Evolutionary conservation across 257 asterid species (phyloP).

Genomic region (Euphrasia confusa): DNA sequence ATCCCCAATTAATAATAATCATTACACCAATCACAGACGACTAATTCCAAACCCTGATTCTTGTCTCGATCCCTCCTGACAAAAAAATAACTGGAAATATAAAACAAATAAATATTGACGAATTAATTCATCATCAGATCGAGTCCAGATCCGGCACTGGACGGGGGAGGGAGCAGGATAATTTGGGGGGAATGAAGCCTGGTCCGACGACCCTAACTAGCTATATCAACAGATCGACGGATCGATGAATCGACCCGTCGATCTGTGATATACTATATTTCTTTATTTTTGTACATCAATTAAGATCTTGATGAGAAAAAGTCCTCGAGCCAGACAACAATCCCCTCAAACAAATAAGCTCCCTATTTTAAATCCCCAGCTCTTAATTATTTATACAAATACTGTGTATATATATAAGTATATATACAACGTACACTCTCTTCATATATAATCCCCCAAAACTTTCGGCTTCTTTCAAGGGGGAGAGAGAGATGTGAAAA

Average conservation of each 20-base stretch:
- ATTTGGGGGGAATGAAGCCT: constrained; percentile 38
- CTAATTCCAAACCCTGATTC: too few species aligned
- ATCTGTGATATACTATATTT: too few species aligned
- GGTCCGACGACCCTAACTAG: constrained; percentile 37
- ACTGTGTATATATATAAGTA: too few species aligned
- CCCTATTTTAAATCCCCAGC: constrained; percentile 1
- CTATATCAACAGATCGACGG: background rate
- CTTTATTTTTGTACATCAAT: background rate
- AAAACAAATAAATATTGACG: too few species aligned
- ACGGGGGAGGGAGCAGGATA: constrained; percentile 10
- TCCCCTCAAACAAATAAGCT: constrained; percentile 35
- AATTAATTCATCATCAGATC: too few species aligned
- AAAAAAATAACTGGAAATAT: too few species aligned
- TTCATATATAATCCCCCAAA: constrained; percentile 32
- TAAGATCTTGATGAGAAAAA: constrained; percentile 1
- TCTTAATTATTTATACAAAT: background rate
- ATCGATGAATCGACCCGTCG: background rate
- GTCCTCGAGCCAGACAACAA: constrained; percentile 45
- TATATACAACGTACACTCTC: background rate
- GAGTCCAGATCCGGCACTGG: too few species aligned
- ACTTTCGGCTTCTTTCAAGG: constrained; percentile 38
- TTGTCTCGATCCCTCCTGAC: too few species aligned
- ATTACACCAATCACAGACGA: too few species aligned
- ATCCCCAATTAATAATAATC: too few species aligned
- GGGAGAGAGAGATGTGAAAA: constrained; percentile 17